Evolutionary conservation across 768 basidiomycete species (phyloP), one percentile per base, ranked within the genome.

Genomic region (Suillus sp.): DNA sequence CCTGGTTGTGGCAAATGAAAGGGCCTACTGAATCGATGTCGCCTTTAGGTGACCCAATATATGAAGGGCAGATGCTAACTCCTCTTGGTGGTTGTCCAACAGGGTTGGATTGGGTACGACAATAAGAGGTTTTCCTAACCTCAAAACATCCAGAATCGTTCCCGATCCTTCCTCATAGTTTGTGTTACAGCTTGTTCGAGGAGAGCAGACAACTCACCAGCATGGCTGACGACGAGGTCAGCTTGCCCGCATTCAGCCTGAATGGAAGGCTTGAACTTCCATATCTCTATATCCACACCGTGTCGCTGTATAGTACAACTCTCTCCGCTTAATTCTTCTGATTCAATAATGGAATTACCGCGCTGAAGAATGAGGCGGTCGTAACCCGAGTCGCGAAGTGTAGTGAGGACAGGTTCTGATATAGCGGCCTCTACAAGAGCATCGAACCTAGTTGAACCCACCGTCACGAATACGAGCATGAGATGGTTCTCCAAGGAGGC

Each of bases 71-170:
- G 81, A 75, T 0, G 96, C 94, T 6, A 99, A 80, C 70, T 99
- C 94, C 60, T 87, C 81, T 79, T 99, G 96, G 71, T 99, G 96
- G 72, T 97, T 92, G 74, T 97, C 90, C 73, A 96, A 83, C 35
- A 99, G 78, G 0, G 92, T 90, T 48, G 88, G 79, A 74, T 99
- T 99, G 13, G 95, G 95, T 3, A 97, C 88, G 4, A 92, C 90
- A 66, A 99, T 89, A 66, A 99, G 79, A 8, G 86, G 84, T 70
- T 91, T 94, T 54, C 82, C 81, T 57, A 85, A 78, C 37, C 95
- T 81, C 55, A 98, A 79, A 11, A 89, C 93, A 51, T 96, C 93
- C 35, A 99, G 82, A 69, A 99, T 95, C 4, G 96, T 97, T 13
- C 96, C 96, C 25, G 96, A 91, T 59, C 96, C 96, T 98, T 20